Base-by-base conservation (phyloP, 106 monocot species). In the Phalaenopsis equestris region DNA sequence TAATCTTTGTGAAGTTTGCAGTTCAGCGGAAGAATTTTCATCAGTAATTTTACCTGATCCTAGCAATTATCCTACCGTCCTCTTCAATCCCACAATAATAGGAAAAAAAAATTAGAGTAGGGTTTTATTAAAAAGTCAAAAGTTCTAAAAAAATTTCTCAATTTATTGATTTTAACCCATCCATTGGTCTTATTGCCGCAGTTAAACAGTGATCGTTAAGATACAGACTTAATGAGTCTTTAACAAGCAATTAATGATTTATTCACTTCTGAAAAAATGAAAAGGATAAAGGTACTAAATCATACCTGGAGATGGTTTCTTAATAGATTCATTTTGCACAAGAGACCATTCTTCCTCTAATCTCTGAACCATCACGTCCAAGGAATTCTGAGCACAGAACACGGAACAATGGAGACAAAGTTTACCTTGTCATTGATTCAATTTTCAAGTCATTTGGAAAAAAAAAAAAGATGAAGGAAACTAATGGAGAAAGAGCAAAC, bases 281-380 rank as follows among this genome's bases (percentile, higher is more conserved):
- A 16, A 70, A 24, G 41, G 78, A 48, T 6, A 16, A 45, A 45
- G 41, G 78, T 17, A 45, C 41, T 55, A 83, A 11, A 74, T 42
- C 76, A 23, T 72, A 94, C 94, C 94, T 81, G 94, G 77, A 49
- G 86, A 85, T 82, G 94, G 94, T 48, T 88, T 81, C 75, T 81
- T 91, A 38, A 82, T 61, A n/a, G 89, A 90, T 56, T 91, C 94
- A 8, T 79, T 87, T 67, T 91, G 86, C 83, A 91, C 75, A 4
- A 67, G 41, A 58, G 77, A 86, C 88, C 88, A 90, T 65, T 86
- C 85, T 24, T 83, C 81, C 79, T 91, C 94, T 80, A 94, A 84
- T 77, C 41, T 80, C 73, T 82, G 91, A 45, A 91, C 84, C 55
- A n/a, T 78, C 42, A 80, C 86, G 88, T 94, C 88, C 74, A 89